phyloP scores from a whole-genome alignment of 192 early-diverging fungal species.

The Coemansia sp. region DNA sequence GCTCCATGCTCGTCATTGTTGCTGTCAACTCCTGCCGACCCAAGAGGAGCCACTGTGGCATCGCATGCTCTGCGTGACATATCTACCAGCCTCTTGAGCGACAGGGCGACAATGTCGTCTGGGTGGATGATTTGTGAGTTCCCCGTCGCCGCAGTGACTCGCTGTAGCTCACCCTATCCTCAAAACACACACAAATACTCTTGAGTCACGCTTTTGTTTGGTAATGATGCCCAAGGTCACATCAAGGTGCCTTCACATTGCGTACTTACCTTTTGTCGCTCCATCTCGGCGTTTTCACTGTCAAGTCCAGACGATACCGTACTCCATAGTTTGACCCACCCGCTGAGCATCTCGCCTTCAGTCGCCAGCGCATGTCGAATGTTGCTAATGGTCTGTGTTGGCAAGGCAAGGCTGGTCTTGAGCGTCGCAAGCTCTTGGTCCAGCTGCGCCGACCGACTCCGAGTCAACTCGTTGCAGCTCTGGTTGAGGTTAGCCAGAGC shows the following conservation, averaged over 20 bases:
- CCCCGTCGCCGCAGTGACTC: neutral
- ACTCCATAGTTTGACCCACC: slow-evolving; percentile 35
- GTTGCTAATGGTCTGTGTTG: slow-evolving; percentile 5
- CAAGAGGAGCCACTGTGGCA: neutral
- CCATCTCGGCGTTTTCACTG: slow-evolving; percentile 16
- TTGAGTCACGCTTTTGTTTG: neutral
- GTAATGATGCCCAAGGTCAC: neutral
- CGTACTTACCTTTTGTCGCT: slow-evolving; percentile 28
- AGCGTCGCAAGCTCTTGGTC: slow-evolving; percentile 11
- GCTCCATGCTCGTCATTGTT: neutral
- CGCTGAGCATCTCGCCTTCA: slow-evolving; percentile 29
- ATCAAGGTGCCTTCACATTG: neutral
- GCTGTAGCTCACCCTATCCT: slow-evolving; percentile 19
- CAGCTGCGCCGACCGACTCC: slow-evolving; percentile 6
- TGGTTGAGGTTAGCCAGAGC: slow-evolving; percentile 21
- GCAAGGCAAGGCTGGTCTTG: neutral
- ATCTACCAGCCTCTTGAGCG: slow-evolving; percentile 34
- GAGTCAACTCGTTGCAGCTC: slow-evolving; percentile 17
- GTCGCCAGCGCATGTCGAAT: slow-evolving; percentile 16
- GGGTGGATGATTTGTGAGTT: slow-evolving; percentile 27
- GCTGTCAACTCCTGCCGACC: neutral
- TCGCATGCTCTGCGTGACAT: slow-evolving; percentile 15
- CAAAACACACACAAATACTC: neutral
- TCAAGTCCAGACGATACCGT: slow-evolving; percentile 24
- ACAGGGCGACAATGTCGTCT: slow-evolving; percentile 42